Evolutionary conservation across 164 flowering plant species (phyloP).

Genomic region (Vitis amurensis): DNA sequence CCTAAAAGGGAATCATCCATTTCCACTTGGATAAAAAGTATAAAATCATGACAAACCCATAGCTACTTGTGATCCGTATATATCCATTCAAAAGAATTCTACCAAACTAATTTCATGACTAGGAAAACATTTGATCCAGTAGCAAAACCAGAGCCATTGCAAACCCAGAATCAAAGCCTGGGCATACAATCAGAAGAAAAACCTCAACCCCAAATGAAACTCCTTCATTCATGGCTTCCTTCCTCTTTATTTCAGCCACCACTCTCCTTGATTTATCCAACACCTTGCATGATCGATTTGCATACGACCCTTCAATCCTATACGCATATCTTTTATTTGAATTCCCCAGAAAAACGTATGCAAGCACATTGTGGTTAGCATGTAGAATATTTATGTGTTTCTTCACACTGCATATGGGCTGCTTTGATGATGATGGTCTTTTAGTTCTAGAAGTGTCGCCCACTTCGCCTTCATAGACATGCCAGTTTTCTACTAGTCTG

Average conservation of each 20-base stretch:
- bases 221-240: constrained; percentile 36
- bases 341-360: constrained; percentile 25
- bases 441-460: neutral
- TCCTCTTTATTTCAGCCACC: constrained; percentile 55
- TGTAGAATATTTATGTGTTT: constrained; percentile 26
- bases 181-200: constrained; percentile 38
- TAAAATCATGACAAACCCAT: too few species aligned
- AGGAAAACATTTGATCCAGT: constrained; percentile 63
- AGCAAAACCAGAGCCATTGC: constrained; percentile 58
- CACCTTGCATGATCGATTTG: constrained; percentile 45
- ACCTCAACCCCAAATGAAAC: constrained; percentile 54
- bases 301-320: constrained; percentile 52
- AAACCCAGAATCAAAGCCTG: constrained; percentile 44
- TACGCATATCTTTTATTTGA: constrained; percentile 23
- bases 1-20: too few species aligned
- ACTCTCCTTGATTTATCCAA: constrained; percentile 38
- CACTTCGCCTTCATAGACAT: constrained; percentile 47
- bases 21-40: too few species aligned
- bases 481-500: constrained; percentile 42
- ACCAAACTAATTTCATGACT: neutral
- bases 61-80: too few species aligned
- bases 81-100: neutral
- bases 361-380: constrained; percentile 22
- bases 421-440: constrained; percentile 4
- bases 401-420: constrained; percentile 37